phyloP scores from a whole-genome alignment of 2,329 filamentous ascomycete species.

The Chaetomium sp. region DNA sequence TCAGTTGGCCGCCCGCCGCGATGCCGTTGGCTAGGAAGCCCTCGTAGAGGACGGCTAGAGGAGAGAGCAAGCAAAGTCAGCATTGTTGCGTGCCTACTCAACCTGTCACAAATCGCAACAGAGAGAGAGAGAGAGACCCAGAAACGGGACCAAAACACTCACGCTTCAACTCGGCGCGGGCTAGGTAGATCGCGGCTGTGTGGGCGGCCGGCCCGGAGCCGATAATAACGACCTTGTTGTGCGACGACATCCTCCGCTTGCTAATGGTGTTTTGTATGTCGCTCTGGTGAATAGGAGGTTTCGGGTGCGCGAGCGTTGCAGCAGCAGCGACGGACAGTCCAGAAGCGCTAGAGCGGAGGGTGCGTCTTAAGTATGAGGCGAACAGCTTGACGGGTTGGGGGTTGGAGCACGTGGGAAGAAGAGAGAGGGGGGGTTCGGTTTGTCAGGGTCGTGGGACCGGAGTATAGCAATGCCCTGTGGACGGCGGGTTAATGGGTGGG shows the following conservation, averaged over 20 bases:
- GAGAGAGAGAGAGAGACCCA: not conserved
- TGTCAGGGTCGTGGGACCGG: not conserved
- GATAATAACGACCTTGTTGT: constrained; percentile 86
- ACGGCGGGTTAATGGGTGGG: not conserved
- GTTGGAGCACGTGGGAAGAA: constrained; percentile 1
- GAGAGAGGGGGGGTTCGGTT: constrained; percentile 8
- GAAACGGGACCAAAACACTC: constrained; percentile 26
- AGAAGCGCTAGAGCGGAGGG: constrained; percentile 66
- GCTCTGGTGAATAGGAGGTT: constrained; percentile 27
- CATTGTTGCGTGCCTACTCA: too few relatives aligned
- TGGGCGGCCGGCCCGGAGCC: constrained; percentile 97
- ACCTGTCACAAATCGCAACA: not conserved
- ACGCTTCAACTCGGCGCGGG: constrained; percentile 87
- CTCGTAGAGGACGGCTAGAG: constrained; percentile 81
- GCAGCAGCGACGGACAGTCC: constrained; percentile 68
- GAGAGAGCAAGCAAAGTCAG: not conserved
- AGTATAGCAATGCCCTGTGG: not conserved
- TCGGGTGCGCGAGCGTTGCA: constrained; percentile 54
- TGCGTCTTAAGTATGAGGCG: constrained; percentile 71
- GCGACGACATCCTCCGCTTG: constrained; percentile 58
- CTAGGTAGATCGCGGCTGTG: constrained; percentile 93
- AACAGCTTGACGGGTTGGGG: constrained; percentile 74
- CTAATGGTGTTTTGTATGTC: constrained; percentile 33
- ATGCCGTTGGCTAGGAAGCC: constrained; percentile 97
- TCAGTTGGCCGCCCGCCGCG: constrained; percentile 91